Conservation (phyloP, 2,329 filamentous ascomycete species). For the Pseudogymnoascus sp. region DNA sequence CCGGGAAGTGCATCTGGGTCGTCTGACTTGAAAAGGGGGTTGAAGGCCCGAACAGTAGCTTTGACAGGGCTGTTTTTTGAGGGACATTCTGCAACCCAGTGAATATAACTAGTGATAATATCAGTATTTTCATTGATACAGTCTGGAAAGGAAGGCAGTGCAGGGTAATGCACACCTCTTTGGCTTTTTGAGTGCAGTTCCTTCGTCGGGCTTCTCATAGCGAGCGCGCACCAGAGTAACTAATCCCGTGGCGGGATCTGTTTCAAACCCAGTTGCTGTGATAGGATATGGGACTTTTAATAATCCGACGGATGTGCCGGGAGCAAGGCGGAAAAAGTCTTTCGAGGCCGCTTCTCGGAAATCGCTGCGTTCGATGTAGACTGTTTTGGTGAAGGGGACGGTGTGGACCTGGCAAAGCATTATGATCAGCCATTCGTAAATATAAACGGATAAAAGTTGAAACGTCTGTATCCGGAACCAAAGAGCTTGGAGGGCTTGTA, state of each 20-base stretch:
- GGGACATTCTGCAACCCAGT: constrained; percentile 73
- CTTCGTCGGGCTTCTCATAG: constrained; percentile 51
- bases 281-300: constrained; percentile 64
- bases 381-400: constrained; percentile 59
- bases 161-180: background rate
- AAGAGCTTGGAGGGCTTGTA: background rate
- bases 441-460: constrained; percentile 59
- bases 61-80: constrained; percentile 47
- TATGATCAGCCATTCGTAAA: constrained; percentile 29
- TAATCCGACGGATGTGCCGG: constrained; percentile 65
- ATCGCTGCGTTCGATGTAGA: constrained; percentile 78
- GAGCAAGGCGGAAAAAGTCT: constrained; percentile 71
- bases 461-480: constrained; percentile 55
- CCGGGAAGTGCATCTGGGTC: constrained; percentile 70
- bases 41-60: constrained; percentile 71
- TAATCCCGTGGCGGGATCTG: constrained; percentile 50
- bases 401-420: constrained; percentile 41
- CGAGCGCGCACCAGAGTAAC: constrained; percentile 60
- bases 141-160: background rate
- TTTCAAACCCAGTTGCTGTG: constrained; percentile 61
- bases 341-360: constrained; percentile 65
- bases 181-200: background rate
- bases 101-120: constrained; percentile 74
- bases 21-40: constrained; percentile 76
- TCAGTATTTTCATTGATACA: constrained; percentile 54